phyloP scores from a whole-genome alignment of 1,284 basidiomycete species.

The Leccinum fallax region DNA sequence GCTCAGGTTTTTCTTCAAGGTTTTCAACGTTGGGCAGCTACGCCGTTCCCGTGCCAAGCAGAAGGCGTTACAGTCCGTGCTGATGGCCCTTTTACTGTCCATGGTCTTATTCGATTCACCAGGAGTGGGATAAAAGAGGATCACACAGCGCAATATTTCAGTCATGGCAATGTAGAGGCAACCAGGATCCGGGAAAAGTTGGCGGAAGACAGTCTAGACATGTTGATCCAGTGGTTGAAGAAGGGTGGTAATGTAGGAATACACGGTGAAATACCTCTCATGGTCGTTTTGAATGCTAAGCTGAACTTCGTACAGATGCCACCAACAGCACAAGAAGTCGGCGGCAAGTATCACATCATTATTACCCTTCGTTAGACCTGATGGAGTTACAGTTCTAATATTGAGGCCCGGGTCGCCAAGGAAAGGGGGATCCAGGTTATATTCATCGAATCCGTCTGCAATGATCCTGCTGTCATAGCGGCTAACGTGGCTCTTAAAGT shows the following conservation, averaged over 20 bases:
- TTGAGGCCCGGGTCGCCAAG: constrained; percentile 79
- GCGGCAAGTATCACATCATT: constrained; percentile 46
- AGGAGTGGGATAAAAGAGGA: constrained; percentile 85
- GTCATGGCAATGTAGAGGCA: constrained; percentile 82
- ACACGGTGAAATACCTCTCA: constrained; percentile 66
- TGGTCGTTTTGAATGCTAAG: constrained; percentile 13
- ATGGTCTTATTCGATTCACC: constrained; percentile 7
- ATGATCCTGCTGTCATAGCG: constrained; percentile 92
- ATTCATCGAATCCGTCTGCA: constrained; percentile 94
- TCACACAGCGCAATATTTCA: constrained; percentile 93
- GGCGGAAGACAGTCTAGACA: constrained; percentile 92
- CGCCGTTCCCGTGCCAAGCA: constrained; percentile 85
- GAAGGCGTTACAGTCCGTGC: constrained; percentile 70
- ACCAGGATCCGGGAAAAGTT: constrained; percentile 80
- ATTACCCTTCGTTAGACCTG: constrained; percentile 1
- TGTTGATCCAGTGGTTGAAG: constrained; percentile 94
- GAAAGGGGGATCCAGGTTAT: constrained; percentile 92
- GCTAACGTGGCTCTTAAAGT: constrained; percentile 97
- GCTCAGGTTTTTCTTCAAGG: constrained; percentile 46
- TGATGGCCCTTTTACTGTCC: neutral
- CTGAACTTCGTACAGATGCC: constrained; percentile 61
- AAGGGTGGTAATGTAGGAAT: constrained; percentile 97
- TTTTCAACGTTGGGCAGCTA: constrained; percentile 98
- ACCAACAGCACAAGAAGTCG: constrained; percentile 88
- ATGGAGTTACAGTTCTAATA: constrained; percentile 62